Conservation (phyloP, 805 yeast species). For the Suhomyces emberorum region DNA sequence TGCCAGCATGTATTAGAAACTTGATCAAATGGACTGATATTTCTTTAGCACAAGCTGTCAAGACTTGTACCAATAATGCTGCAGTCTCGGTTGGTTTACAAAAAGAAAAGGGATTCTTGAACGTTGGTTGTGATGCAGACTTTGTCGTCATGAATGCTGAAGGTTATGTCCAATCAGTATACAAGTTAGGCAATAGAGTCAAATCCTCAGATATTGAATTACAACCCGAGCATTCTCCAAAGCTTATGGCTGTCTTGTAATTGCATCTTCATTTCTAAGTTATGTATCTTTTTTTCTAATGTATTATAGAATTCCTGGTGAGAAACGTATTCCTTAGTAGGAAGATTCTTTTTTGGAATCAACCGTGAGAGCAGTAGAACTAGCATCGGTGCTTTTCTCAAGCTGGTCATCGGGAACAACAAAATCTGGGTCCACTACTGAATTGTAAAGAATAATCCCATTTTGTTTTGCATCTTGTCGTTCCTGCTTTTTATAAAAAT, state of each 20-base stretch:
- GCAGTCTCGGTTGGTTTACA: slow-evolving; percentile 46
- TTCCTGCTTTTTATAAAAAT: slow-evolving; percentile 20
- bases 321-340: too few species aligned
- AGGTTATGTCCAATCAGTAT: slow-evolving; percentile 48
- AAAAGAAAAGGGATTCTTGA: slow-evolving; percentile 47
- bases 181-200: slow-evolving; percentile 44
- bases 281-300: background rate
- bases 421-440: slow-evolving; percentile 17
- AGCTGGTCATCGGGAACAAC: too few species aligned
- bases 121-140: slow-evolving; percentile 56
- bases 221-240: slow-evolving; percentile 1
- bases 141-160: slow-evolving; percentile 42
- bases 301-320: too few species aligned
- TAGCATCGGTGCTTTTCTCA: too few species aligned
- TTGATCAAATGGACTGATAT: slow-evolving; percentile 48
- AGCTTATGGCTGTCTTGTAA: slow-evolving; percentile 3
- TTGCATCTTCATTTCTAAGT: background rate
- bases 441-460: slow-evolving; percentile 20
- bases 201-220: slow-evolving; percentile 7
- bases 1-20: slow-evolving; percentile 49
- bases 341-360: too few species aligned
- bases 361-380: too few species aligned
- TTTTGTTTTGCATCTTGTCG: slow-evolving; percentile 15
- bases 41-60: slow-evolving; percentile 50
- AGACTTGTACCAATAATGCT: slow-evolving; percentile 53